These are phyloP conservation scores for Gnetum montanum DNA, from an alignment of 75 land plant genomes.

Conservation along the genomic window DNA sequence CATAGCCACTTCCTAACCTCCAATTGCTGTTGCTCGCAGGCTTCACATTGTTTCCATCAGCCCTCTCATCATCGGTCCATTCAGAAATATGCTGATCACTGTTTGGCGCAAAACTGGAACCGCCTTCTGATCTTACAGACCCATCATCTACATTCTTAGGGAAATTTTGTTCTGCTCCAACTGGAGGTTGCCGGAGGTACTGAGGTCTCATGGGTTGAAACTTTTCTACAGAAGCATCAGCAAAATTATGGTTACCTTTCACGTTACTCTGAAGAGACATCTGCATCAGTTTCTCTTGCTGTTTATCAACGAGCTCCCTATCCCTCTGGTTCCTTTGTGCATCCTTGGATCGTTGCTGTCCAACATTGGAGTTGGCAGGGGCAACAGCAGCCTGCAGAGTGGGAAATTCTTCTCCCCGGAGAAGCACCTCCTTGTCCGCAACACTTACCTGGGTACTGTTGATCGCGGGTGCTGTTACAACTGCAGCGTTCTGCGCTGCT, in stretches of 20 bases:
- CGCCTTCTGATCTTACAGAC: not conserved
- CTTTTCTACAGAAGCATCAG: not conserved
- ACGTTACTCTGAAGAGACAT: conserved; percentile 8
- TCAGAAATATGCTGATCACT: not conserved
- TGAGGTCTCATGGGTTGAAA: not conserved
- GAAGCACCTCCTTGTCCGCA: conserved; percentile 8
- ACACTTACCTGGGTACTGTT: too few relatives aligned
- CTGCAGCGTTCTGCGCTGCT: not conserved
- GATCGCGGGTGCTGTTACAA: not conserved
- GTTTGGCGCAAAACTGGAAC: too few relatives aligned
- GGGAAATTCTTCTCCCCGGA: conserved; percentile 42
- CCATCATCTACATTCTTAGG: not conserved
- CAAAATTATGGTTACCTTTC: not conserved
- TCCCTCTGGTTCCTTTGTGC: conserved; percentile 21
- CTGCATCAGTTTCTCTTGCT: conserved; percentile 21
- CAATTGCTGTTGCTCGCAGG: not conserved
- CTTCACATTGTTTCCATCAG: not conserved
- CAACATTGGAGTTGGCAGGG: conserved; percentile 9
- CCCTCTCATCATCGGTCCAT: conserved; percentile 5
- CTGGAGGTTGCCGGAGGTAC: not conserved
- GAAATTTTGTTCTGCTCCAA: not conserved
- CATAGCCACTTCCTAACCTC: not conserved
- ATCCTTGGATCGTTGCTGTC: conserved; percentile 21
- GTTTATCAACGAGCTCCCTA: conserved; percentile 20
- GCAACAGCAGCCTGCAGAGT: conserved; percentile 34